A percentile compares a stretch with the other conserved stretches of the same genome.
These are phyloP conservation scores for Orbilia oligospora DNA, from an alignment of 2,329 filamentous ascomycete species.

Conservation along the genomic window DNA sequence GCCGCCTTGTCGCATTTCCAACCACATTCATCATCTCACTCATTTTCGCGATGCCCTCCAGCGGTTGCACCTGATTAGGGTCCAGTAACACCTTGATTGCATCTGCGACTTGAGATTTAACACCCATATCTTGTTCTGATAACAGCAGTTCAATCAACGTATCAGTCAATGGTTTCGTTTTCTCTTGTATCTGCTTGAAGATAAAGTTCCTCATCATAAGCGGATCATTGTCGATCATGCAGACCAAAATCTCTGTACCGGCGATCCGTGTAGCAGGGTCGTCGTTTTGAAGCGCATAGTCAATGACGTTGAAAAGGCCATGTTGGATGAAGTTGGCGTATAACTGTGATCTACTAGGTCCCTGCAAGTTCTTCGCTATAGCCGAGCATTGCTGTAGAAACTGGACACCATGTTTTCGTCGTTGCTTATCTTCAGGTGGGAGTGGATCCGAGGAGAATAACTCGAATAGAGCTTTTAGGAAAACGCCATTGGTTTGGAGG, in stretches of 20 bases:
- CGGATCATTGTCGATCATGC: slow-evolving; percentile 95
- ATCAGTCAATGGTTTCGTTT: slow-evolving; percentile 87
- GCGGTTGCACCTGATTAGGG: slow-evolving; percentile 74
- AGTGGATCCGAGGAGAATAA: slow-evolving; percentile 75
- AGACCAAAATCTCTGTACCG: slow-evolving; percentile 92
- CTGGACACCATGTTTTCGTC: slow-evolving; percentile 84
- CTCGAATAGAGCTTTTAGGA: slow-evolving; percentile 86
- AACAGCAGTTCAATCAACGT: slow-evolving; percentile 92
- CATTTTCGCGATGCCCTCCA: slow-evolving; percentile 74
- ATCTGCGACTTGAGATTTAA: slow-evolving; percentile 95
- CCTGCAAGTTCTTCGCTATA: slow-evolving; percentile 94
- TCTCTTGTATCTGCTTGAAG: slow-evolving; percentile 90
- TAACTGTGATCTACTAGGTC: slow-evolving; percentile 81
- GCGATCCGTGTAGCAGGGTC: slow-evolving; percentile 90
- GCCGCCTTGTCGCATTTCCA: slow-evolving; percentile 56
- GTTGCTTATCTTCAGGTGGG: slow-evolving; percentile 72
- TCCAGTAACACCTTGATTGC: slow-evolving; percentile 94
- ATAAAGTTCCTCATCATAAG: slow-evolving; percentile 94
- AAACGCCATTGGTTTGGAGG: slow-evolving; percentile 83
- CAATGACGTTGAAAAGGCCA: slow-evolving; percentile 89
- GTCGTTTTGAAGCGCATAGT: slow-evolving; percentile 87
- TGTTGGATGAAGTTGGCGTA: slow-evolving; percentile 92
- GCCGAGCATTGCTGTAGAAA: slow-evolving; percentile 97
- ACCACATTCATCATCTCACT: slow-evolving; percentile 66
- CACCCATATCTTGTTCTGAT: slow-evolving; percentile 90